Evolutionary conservation across 1,284 basidiomycete species (phyloP), one percentile per base, ranked within the genome.

Genomic region (Dichomitus squalens): DNA sequence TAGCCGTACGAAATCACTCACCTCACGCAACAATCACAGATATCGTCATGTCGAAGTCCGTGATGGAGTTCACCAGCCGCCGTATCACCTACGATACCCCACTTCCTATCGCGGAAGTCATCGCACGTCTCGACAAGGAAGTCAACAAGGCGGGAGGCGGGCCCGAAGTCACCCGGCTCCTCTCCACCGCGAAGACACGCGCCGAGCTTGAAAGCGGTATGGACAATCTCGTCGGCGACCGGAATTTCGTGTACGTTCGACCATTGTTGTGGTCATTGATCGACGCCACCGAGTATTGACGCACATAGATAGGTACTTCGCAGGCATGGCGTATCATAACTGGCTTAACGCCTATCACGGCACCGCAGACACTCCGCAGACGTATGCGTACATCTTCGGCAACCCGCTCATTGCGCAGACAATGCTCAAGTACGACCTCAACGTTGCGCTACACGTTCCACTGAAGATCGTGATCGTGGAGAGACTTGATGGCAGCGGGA

Each of bases 351-450:
- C 69, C 21, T 79, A 76, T 50, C 53, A 48, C 18, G 65, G 59
- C n/a, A 41, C 60, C 18, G 43, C 41, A 7, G 23, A 44, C n/a
- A 61, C 57, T 39, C 77, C 76, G 7, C 64, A 69, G 25, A 71
- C 76, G 1, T 64, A 73, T 35, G 68, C 76, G 7, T 84, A 84
- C 67, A 76, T 73, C 18, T 73, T 84, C 53, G 83, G 83, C 7
- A 85, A 85, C 67, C 83, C 83, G 6, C 63, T 82, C 44, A 70
- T 81, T 53, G 84, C 82, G 0, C 75, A 80, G 56, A 71, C 69
- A 0, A 76, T 85, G 64, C 59, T 85, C 53, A 65, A 70, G 50
- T 68, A 76, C 60, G 80, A 84, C 53, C 64, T 77, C 31, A 71
- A 71, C 20, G 75, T 75, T 0, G 79, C 74, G 2, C 70, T 76